phyloP scores from a whole-genome alignment of 139 green algal genomes.

The Auxenochlorella protothecoides region DNA sequence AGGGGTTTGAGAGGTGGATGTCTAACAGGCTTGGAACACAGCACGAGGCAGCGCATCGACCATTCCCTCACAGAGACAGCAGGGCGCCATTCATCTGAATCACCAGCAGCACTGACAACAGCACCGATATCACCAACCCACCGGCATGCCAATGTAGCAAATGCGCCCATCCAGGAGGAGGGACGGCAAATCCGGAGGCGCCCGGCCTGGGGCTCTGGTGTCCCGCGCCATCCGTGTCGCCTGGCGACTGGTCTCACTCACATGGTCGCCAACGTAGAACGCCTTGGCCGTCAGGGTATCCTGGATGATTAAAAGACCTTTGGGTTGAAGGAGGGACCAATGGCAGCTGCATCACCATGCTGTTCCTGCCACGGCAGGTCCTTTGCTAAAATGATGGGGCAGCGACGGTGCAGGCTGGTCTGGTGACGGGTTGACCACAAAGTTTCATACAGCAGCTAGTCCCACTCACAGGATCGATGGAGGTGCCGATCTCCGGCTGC shows the following conservation, averaged over 20 bases:
- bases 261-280: conserved; percentile 38
- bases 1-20: conserved; percentile 2
- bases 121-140: conserved; percentile 12
- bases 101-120: not conserved
- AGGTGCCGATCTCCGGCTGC: not conserved
- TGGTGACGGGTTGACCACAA: too few species aligned
- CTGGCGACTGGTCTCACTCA: conserved; percentile 16
- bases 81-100: conserved; percentile 1
- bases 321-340: too few species aligned
- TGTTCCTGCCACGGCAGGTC: too few species aligned
- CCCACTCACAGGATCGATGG: too few species aligned
- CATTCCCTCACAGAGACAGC: not conserved
- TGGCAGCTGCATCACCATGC: too few species aligned
- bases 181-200: conserved; percentile 76
- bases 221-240: conserved; percentile 26
- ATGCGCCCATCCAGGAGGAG: conserved; percentile 78
- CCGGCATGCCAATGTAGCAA: conserved; percentile 80
- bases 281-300: conserved; percentile 32
- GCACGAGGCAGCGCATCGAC: too few species aligned
- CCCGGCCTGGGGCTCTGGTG: conserved; percentile 29
- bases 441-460: too few species aligned
- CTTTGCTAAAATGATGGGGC: too few species aligned
- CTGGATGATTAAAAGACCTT: conserved; percentile 4
- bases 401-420: too few species aligned
- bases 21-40: not conserved